Evolutionary conservation across 306 rosid genomes (phyloP).

Genomic region (Quercus engelmannii): DNA sequence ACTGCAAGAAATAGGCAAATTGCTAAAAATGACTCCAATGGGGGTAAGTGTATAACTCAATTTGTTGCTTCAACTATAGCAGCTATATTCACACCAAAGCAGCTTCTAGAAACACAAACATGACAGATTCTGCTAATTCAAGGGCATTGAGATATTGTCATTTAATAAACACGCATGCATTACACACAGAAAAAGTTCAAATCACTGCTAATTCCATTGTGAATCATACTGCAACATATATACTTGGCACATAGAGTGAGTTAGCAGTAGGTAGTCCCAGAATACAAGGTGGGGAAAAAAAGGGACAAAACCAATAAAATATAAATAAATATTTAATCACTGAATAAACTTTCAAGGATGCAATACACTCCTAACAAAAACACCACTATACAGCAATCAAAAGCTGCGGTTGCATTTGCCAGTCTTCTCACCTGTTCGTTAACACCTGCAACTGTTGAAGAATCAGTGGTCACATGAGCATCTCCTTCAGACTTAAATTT

Average conservation of each 20-base stretch:
- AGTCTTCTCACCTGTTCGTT: constrained; percentile 39
- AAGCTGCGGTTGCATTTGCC: constrained; percentile 7
- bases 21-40: not conserved
- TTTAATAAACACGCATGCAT: not conserved
- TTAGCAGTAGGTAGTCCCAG: not conserved
- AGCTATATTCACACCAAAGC: not conserved
- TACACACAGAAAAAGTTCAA: not conserved
- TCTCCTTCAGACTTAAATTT: constrained; percentile 53
- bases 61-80: not conserved
- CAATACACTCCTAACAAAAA: not conserved
- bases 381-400: constrained; percentile 9
- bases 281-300: not conserved
- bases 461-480: constrained; percentile 27
- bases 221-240: not conserved
- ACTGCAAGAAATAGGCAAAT: not conserved
- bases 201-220: not conserved
- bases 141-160: not conserved
- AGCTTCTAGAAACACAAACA: not conserved
- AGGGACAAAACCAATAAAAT: not conserved
- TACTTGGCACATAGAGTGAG: not conserved
- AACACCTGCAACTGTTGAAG: constrained; percentile 33
- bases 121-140: not conserved
- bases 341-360: not conserved
- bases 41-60: not conserved
- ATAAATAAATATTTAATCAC: not conserved